Base-by-base conservation (phyloP, 257 asterid genomes). In the Handroanthus guayacan region DNA sequence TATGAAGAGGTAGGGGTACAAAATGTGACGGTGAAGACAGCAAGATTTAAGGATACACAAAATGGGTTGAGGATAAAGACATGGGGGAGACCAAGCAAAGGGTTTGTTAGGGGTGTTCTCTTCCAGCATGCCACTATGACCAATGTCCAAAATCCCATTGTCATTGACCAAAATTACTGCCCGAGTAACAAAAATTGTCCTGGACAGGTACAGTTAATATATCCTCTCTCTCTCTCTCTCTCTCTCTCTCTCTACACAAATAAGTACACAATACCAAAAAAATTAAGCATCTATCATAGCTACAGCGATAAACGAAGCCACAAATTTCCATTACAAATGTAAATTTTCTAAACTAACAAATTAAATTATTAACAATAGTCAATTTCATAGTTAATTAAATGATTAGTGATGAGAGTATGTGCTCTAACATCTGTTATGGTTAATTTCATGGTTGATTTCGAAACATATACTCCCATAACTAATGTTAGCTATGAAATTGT, bases 41-140 rank as follows among this genome's bases (percentile, higher is more conserved):
- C 82, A 6, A 44, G 58, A 17, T 88, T 90, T 17, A 65, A 38
- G 43, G 64, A 78, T 5, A 88, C 96, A 17, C 81, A 85, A 74
- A 90, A 90, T 63, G 93, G 96, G 6, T 69, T 77, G 39, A 84
- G 91, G 62, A 87, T 90, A 20, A 90, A 90, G 69, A 77, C 91
- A 47, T 90, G 91, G 93, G 93, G 82, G 0, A 86, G 86, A 75
- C 89, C 90, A 48, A 90, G 96, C 84, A 83, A 78, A 67, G 96
- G 91, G 7, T 90, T 86, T 50, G 89, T 82, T 9, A 80, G 62
- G 65, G 72, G 79, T 75, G 80, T 90, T 6, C 4, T 85, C 0
- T 90, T 90, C 72, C 86, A 88, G 70, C 84, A 84, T 82, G 86
- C 79, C 51, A 76, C 54, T 2, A 90, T 90, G 96, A 67, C 62